These are phyloP conservation scores for Lichtheimia hyalospora DNA, from an alignment of 371 early-diverging fungal genomes.

Conservation along the genomic window DNA sequence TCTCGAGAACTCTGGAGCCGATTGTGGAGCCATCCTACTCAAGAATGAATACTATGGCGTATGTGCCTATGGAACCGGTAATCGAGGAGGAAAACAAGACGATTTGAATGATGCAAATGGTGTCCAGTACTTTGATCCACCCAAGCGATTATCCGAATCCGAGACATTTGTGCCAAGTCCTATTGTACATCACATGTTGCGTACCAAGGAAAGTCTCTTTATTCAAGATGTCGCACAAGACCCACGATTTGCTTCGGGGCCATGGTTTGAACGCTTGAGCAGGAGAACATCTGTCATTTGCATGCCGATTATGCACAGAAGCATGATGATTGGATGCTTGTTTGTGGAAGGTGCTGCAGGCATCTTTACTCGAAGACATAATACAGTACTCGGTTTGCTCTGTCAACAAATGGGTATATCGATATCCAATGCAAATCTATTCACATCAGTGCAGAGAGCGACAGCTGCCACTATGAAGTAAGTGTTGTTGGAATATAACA, in stretches of 20 bases:
- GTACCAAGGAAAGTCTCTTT: conserved; percentile 41
- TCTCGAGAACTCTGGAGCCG: conserved; percentile 47
- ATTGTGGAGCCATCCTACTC: conserved; percentile 43
- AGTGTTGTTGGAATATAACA: too few species aligned
- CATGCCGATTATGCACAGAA: conserved; percentile 56
- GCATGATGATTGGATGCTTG: conserved; percentile 48
- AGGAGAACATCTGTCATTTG: conserved; percentile 55
- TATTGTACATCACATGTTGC: conserved; percentile 40
- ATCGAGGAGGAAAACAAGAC: too few species aligned
- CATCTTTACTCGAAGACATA: conserved; percentile 56
- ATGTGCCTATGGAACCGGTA: conserved; percentile 28
- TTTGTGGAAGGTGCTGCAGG: conserved; percentile 56
- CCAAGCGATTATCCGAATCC: conserved; percentile 29
- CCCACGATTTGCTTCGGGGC: conserved; percentile 42
- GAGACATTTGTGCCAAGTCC: conserved; percentile 36
- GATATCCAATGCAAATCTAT: conserved; percentile 56
- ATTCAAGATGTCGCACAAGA: conserved; percentile 39
- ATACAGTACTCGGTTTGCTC: conserved; percentile 53
- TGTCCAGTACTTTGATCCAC: conserved; percentile 39
- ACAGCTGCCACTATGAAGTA: conserved; percentile 39
- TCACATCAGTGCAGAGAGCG: conserved; percentile 46
- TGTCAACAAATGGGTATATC: conserved; percentile 65
- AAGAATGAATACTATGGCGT: conserved; percentile 41
- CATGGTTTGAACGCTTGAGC: conserved; percentile 40
- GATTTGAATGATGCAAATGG: conserved; percentile 29